A percentile compares a stretch with the other conserved stretches of the same genome.
These are phyloP conservation scores for Penicillium herquei DNA, from an alignment of 495 filamentous ascomycete genomes.

Conservation along the genomic window DNA sequence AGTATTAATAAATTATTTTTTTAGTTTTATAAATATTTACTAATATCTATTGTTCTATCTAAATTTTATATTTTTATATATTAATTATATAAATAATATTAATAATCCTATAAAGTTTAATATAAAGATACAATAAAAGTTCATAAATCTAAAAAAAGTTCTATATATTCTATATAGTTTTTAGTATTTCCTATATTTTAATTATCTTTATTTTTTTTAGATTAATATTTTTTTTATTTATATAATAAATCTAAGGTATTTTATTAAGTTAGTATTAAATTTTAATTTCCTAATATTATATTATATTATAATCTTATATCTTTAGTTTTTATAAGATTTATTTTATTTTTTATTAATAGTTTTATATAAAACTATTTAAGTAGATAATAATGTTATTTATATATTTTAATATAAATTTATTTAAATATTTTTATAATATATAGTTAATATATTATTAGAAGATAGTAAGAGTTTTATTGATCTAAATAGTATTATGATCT, in stretches of 20 bases:
- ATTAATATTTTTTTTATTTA: too few species aligned
- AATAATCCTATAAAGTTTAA: background rate
- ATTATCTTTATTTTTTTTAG: too few species aligned
- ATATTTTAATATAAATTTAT: background rate
- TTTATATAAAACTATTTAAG: background rate
- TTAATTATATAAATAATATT: constrained; percentile 14
- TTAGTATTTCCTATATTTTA: too few species aligned
- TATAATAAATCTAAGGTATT: too few species aligned
- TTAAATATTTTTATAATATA: background rate
- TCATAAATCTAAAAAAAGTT: background rate
- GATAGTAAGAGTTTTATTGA: background rate
- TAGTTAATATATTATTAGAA: background rate
- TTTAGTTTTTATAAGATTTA: background rate
- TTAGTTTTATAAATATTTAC: background rate
- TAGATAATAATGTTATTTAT: constrained; percentile 1
- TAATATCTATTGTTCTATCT: constrained; percentile 1
- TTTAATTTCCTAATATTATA: background rate
- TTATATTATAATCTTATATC: background rate
- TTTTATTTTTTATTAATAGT: background rate
- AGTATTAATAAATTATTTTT: constrained; percentile 14
- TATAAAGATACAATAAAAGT: background rate
- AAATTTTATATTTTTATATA: constrained; percentile 19
- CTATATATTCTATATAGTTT: background rate
- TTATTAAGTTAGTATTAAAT: background rate
- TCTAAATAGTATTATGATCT: background rate